Evolutionary conservation across 2,329 filamentous ascomycete genomes (phyloP), one percentile per base, ranked within the genome.

Genomic region (Cercospora janseana): DNA sequence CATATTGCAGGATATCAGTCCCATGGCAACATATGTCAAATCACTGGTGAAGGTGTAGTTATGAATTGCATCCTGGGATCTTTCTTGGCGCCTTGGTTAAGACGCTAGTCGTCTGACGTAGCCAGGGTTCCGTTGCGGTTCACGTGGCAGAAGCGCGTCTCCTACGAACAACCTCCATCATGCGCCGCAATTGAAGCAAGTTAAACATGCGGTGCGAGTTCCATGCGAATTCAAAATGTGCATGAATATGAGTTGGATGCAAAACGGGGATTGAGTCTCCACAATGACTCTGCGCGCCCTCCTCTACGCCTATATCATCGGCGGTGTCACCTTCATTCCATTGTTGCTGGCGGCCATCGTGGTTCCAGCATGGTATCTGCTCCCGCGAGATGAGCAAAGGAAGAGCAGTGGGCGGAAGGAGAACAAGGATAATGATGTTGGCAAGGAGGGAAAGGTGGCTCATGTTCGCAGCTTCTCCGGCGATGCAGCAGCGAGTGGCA

Each of bases 251-350:
- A n/a, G n/a, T n/a, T n/a, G n/a, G n/a, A n/a, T n/a, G n/a, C n/a
- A n/a, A n/a, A 31, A 31, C n/a, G n/a, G n/a, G n/a, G 27, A 41
- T 13, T 27, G 40, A 26, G n/a, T 20, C 13, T 35, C 23, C 52
- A 60, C 55, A 46, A 69, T 70, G 63, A 63, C 61, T 52, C 65
- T 79, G 63, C 66, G 65, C 57, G 70, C 70, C 61, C 83, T 92
- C 65, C 75, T 94, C 58, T 69, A 86, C 65, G 79, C 86, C 68
- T 96, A 95, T 76, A 68, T 95, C 59, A 72, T 95, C 52, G 91
- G 91, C 70, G 92, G 91, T 63, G 69, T 96, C 65, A 95, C 91
- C 51, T 92, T 96, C 67, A 67, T 95, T 51, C 91, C 91, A 23
- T 74, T 95, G 3, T 62, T 90, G 52, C 56, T 91, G 45, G 66